Base-by-base conservation (phyloP, 1,284 basidiomycete genomes). In the Tausonia pullulans region DNA sequence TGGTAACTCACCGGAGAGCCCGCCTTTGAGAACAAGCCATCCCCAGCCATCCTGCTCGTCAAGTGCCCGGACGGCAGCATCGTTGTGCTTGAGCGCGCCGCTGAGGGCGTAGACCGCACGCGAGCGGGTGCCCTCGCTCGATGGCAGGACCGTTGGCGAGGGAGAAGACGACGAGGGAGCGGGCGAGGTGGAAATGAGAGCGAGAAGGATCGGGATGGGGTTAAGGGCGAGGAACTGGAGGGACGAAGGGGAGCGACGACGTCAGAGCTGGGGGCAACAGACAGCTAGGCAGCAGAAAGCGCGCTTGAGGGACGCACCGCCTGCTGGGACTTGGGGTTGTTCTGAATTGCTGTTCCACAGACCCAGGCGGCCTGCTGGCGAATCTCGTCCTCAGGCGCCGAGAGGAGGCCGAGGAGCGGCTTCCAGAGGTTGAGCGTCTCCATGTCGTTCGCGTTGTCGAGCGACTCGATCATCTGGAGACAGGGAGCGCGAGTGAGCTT, bases 371-470 rank as follows among this genome's bases (percentile, higher is more conserved):
- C 84, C 65, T 90, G 86, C 59, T 82, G 79, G 69, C 85, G 85
- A 46, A 97, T 82, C 9, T 79, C 79, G 41, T 83, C 80, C 5
- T 86, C 79, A 0, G 84, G 73, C 4, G 83, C 80, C 1, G 79
- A 79, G 46, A 94, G 75, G 8, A 97, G 79, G 4, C 74, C 72
- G 52, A 94, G 83, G 3, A 98, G 74, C 0, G 88, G 85, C 61
- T 84, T 81, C 94, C 95, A 98, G 77, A 98, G 84, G 67, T 86
- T 82, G 71, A 98, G 77, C 64, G 84, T 85, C 63, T 84, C 83
- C 61, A 98, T 81, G 78, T 98, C 86, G 74, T 93, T 97, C 3
- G 95, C 94, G 75, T 98, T 98, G 73, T 98, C 95, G 65, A 98
- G 91, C 57, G 84, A 83, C 74, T 98, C 93, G 69, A 97, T 83